Base-by-base conservation (phyloP, 2,329 filamentous ascomycete species). In the Monosporascus sp. region DNA sequence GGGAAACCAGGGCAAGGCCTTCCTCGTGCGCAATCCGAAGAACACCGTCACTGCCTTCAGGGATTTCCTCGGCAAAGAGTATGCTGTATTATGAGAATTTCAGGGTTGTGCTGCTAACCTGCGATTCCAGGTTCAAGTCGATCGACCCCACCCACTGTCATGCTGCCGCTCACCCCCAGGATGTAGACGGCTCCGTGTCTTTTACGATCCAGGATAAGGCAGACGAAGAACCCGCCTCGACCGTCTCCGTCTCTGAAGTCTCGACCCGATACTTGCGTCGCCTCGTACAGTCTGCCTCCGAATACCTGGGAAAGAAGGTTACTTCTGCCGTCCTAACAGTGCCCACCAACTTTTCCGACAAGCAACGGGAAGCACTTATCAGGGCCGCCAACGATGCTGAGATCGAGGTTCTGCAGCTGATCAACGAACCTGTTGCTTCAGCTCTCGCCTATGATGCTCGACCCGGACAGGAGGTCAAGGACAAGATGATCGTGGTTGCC, bases 31-130 rank as follows among this genome's bases (percentile, higher is more conserved):
- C 69, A 97, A 99, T 75, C 82, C 91, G 60, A 83, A 84, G 71
- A 97, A 97, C 81, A 97, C 94, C 22, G 83, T 97, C 68, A 90
- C 91, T 69, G 96, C 90, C 78, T 99, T 97, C 81, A 87, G 91
- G 74, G 94, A 99, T 69, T 97, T 91, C 73, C 76, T 99, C 51
- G 94, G 94, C 64, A 90, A 96, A 82, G 88, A 96, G 88, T 95
- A 85, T 55, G 83, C 70, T 20, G 7, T 19, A 44, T 31, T 34
- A 49, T n/a, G 7, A 26, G 24, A 8, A 8, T n/a, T 11, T 8
- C 27, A 17, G 20, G 16, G 19, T 17, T 31, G 17, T 17, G 24
- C 19, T 51, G 37, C 53, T 55, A 56, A 47, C 41, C n/a, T 52
- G n/a, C 34, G 52, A 36, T 19, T 24, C 38, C 62, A 86, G 83